Evolutionary conservation across 805 yeast genomes (phyloP), one percentile per base, ranked within the genome.

Genomic region (Saccharomyces paradoxus): DNA sequence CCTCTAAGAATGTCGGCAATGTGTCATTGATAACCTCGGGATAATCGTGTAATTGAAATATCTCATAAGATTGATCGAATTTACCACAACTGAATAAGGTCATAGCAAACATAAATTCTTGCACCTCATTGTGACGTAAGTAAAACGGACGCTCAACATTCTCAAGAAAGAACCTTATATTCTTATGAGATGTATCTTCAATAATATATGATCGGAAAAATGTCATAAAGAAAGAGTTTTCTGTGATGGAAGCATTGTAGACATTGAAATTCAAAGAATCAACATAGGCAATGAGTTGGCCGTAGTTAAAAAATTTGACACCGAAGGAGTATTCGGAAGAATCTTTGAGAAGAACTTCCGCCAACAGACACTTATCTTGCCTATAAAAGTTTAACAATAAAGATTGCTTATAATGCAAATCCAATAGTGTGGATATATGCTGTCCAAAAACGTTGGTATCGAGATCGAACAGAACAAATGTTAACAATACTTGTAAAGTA

Each of bases 391-490:
- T 55, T 14, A 66, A 44, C 51, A 67, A 59, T 14, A 66, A 46
- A 21, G 62, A 53, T 50, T 64, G 64, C 37, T 64, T 67, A 50
- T 60, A 66, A 54, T 65, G 63, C 13, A 68, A 41, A 8, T 60
- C 58, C 44, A 69, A 52, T 27, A 69, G 53, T 2, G 47, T 50
- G 9, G 56, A 53, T 7, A 69, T 27, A 50, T 66, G 67, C 2
- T 54, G 52, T 37, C 53, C 58, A 52, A 69, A 60, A 3, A 56
- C 24, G 17, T 68, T 60, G 30, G 66, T 66, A 49, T 73, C 73
- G 53, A 75, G 68, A 52, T 75, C 75, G 55, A 75, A 59, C 13
- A 74, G 69, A 10, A 73, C 63, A 31, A 75, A 64, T 12, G 72
- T 56, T 41, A 74, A 55, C 41, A 74, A 55, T 7, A 74, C 53